A percentile compares a stretch with the other conserved stretches of the same genome.
Conservation (phyloP, 2,329 filamentous ascomycete genomes). For the Kalmusia sp. region DNA sequence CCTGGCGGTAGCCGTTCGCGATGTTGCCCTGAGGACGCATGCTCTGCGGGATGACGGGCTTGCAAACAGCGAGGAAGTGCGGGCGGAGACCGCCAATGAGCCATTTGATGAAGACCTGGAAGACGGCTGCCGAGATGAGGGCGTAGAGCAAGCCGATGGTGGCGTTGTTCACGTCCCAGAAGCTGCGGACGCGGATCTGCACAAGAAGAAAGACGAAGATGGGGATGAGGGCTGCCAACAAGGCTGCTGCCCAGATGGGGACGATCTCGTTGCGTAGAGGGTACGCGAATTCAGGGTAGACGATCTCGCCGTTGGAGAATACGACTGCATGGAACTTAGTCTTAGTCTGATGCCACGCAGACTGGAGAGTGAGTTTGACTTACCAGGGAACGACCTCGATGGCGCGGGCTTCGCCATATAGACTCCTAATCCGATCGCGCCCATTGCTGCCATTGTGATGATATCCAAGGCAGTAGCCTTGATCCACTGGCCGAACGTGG, state of each 20-base stretch:
- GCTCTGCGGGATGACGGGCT: slow-evolving; percentile 61
- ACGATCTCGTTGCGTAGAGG: slow-evolving; percentile 74
- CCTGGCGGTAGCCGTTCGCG: slow-evolving; percentile 61
- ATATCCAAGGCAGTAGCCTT: slow-evolving; percentile 73
- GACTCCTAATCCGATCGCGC: slow-evolving; percentile 71
- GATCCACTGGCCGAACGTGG: slow-evolving; percentile 73
- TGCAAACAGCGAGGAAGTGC: slow-evolving; percentile 74
- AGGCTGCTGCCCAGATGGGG: slow-evolving; percentile 73
- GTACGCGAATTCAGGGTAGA: slow-evolving; percentile 74
- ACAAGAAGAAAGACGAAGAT: slow-evolving; percentile 69
- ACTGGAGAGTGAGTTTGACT: neutral
- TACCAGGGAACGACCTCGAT: slow-evolving; percentile 68
- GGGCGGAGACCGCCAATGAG: slow-evolving; percentile 71
- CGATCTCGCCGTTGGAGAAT: slow-evolving; percentile 71
- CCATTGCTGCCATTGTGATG: slow-evolving; percentile 70
- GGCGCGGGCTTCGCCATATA: slow-evolving; percentile 71
- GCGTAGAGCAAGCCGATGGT: slow-evolving; percentile 73
- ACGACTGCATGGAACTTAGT: slow-evolving; percentile 51
- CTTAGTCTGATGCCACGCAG: neutral
- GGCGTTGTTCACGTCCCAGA: slow-evolving; percentile 70
- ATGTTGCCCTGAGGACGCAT: slow-evolving; percentile 45
- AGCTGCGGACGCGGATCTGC: slow-evolving; percentile 67
- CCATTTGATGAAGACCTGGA: slow-evolving; percentile 79
- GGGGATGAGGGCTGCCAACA: slow-evolving; percentile 70
- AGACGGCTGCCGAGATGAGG: slow-evolving; percentile 73